Base-by-base conservation (phyloP, 78 protist species). In the Chrysochromulina parva region DNA sequence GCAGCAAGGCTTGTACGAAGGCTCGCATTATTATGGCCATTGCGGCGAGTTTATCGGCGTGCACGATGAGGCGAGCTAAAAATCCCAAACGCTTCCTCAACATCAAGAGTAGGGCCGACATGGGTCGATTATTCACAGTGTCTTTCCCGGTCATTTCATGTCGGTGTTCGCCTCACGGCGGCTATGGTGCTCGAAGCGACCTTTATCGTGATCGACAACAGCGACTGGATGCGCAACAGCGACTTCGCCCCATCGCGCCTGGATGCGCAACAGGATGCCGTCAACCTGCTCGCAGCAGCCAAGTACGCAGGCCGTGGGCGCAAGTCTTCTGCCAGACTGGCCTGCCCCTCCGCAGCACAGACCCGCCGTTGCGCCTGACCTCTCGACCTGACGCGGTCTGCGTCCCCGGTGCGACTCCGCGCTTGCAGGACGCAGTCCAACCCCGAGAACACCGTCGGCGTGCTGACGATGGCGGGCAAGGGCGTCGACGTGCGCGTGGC, bases 191-290 rank as follows among this genome's bases (percentile, higher is more conserved):
- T 53, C 86, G 86, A 53, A 28, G 86, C 86, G 1, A 20, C 86
- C 19, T 22, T 78, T 4, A 7, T 78, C n/a, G 20, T 7, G n/a
- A 53, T 53, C 10, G 86, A 78, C 60, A 53, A 53, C 65, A 14
- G 47, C 20, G 96, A 95, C 76, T 93, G 50, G 59, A 95, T 95
- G 96, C 90, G 97, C 14, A 95, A 95, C 26, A 94, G 96, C 57
- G 97, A 95, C 74, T 94, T 67, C 78, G 3, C 62, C 10, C 97
- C 97, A 28, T 54, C 90, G 17, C 81, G 97, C 3, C 6, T 95
- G 90, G 90, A 71, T 24, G 94, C 97, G 38, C 95, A 93, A 87
- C 48, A 0, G 0, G 95, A 95, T 13, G 96, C 97, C 14, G 65
- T 92, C 59, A 94, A 95, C 71, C 26, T 95, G 47, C 67, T 95